Evolutionary conservation across 2,329 filamentous ascomycete species (phyloP), one percentile per base, ranked within the genome.

Genomic region (Colletotrichum tanaceti): DNA sequence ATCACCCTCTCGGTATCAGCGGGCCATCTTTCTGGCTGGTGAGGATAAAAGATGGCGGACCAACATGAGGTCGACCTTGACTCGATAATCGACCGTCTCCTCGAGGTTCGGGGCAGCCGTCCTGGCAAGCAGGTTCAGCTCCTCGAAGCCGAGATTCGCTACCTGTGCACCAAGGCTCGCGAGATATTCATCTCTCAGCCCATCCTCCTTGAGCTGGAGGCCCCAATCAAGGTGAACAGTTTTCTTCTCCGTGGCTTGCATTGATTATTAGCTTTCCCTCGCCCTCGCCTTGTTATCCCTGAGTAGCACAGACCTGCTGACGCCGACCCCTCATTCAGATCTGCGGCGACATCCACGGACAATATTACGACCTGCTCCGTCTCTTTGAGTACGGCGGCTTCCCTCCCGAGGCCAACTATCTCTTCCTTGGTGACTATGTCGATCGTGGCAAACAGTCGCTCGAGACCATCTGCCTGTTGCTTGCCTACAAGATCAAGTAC

Each of bases 151-250:
- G 96, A 98, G 85, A 99, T 99, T 75, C 92, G 95, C 79, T 97
- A 90, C 83, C 89, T 99, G 73, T 99, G 96, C 89, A 98, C 95
- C 80, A 98, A 98, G 86, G 94, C 95, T 72, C 92, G 96, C 74
- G 96, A 99, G 86, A 98, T 99, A 77, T 98, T 99, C 87, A 98
- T 99, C 82, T 98, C 94, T 71, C 96, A 99, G 86, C 96, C 96
- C 73, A 98, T 98, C 78, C 86, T 99, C 74, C 90, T 99, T 74
- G 96, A 99, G 86, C 89, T 99, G 58, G 96, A 98, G 83, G 96
- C 96, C 78, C 96, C 96, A 71, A 98, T 99, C 84, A 99, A 99
- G 94, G 95, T 97, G 87, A 76, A 86, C 52, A 62, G 9, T 28
- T 63, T 47, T 57, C 14, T 60, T 41, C 32, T 41, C 35, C 63